Conservation (phyloP, 257 asterid species). For the Nemophila menziesii region DNA sequence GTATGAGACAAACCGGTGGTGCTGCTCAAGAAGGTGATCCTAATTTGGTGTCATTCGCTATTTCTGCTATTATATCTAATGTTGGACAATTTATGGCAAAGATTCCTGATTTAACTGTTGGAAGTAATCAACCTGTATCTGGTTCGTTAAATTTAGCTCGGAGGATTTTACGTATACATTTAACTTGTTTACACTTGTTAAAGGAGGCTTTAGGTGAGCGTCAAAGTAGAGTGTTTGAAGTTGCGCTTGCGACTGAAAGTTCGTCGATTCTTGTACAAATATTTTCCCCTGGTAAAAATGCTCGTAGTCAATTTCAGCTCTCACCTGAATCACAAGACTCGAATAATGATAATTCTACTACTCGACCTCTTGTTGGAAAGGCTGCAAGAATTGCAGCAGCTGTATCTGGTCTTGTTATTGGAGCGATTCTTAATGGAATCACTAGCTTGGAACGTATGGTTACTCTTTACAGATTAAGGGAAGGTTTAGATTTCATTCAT, state of each 20-base stretch:
- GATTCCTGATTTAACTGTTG: slow-evolving; percentile 56
- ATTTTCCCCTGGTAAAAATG: slow-evolving; percentile 61
- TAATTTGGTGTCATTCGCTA: slow-evolving; percentile 80
- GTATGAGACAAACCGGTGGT: slow-evolving; percentile 99
- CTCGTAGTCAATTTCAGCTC: slow-evolving; percentile 60
- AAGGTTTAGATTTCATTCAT: slow-evolving; percentile 80
- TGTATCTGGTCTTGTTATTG: slow-evolving; percentile 74
- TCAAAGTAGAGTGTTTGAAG: slow-evolving; percentile 93
- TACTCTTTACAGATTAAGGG: slow-evolving; percentile 67
- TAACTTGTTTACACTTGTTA: slow-evolving; percentile 65
- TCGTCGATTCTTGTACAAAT: slow-evolving; percentile 64
- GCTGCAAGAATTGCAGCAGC: slow-evolving; percentile 57
- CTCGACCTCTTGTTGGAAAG: slow-evolving; percentile 40
- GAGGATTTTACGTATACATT: slow-evolving; percentile 66
- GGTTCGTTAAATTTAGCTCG: slow-evolving; percentile 55
- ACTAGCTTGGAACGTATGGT: slow-evolving; percentile 92
- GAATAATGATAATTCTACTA: slow-evolving; percentile 36
- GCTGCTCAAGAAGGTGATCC: slow-evolving; percentile 99
- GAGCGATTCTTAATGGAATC: slow-evolving; percentile 86
- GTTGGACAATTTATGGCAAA: slow-evolving; percentile 64
- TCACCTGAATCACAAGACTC: slow-evolving; percentile 69
- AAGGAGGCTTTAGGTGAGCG: slow-evolving; percentile 99
- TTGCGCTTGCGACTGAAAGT: slow-evolving; percentile 91
- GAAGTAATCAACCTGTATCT: slow-evolving; percentile 42
- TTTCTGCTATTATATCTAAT: slow-evolving; percentile 71